A percentile compares a stretch with the other conserved stretches of the same genome.
Conservation (phyloP, 2,329 filamentous ascomycete genomes). For the Graphilbum sp. region DNA sequence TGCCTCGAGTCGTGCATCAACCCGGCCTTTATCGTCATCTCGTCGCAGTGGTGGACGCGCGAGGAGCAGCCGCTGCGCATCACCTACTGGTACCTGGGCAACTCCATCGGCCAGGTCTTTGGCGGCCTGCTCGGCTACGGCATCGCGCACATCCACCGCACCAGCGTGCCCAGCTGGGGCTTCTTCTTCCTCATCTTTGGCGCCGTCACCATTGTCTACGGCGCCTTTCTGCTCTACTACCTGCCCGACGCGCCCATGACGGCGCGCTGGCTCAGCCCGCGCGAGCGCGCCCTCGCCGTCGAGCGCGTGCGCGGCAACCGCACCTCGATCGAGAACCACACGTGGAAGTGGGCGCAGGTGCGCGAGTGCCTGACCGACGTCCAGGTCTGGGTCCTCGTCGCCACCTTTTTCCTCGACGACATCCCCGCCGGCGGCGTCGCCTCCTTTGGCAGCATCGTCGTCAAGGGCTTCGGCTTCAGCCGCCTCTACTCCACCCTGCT, state of each 20-base stretch:
- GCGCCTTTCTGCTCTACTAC: constrained; percentile 38
- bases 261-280: constrained; percentile 29
- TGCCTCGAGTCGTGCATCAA: constrained; percentile 39
- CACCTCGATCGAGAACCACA: constrained; percentile 40
- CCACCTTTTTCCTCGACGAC: constrained; percentile 22
- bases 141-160: constrained; percentile 42
- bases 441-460: constrained; percentile 41
- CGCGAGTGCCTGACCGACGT: constrained; percentile 38
- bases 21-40: constrained; percentile 40
- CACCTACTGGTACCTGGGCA: constrained; percentile 36
- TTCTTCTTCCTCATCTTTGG: constrained; percentile 54
- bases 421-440: constrained; percentile 40
- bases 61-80: constrained; percentile 33
- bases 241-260: constrained; percentile 41
- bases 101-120: constrained; percentile 44
- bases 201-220: constrained; percentile 40
- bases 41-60: constrained; percentile 33
- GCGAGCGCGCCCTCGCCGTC: constrained; percentile 37
- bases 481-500: constrained; percentile 20
- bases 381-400: constrained; percentile 40
- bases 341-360: constrained; percentile 32
- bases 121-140: constrained; percentile 25
- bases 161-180: constrained; percentile 41
- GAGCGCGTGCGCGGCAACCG: constrained; percentile 38
- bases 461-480: constrained; percentile 36